Percentiles rank a stretch among this genome's conserved stretches.
Conservation (phyloP, 2,329 filamentous ascomycete genomes). For the Pseudocercospora musae region DNA sequence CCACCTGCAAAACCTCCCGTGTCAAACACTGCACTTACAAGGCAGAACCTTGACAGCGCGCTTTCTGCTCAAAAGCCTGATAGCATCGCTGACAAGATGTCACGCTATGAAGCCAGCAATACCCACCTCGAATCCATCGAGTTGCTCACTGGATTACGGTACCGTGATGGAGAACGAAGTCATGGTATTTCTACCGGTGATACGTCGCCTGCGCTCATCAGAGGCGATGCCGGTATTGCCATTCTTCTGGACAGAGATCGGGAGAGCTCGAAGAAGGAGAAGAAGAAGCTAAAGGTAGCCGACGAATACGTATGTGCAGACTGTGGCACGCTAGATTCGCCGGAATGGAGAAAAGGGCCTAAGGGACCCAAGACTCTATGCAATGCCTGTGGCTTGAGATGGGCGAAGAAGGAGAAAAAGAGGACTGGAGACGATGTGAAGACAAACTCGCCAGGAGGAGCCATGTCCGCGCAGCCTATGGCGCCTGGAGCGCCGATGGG, state of each 20-base stretch:
- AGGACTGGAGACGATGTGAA: conserved; percentile 28
- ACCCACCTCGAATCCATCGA: conserved; percentile 85
- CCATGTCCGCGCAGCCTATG: conserved; percentile 14
- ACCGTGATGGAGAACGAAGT: conserved; percentile 83
- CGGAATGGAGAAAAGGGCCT: conserved; percentile 93
- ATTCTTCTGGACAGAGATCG: conserved; percentile 79
- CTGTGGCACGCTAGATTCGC: conserved; percentile 89
- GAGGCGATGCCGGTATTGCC: conserved; percentile 81
- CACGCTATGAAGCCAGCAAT: conserved; percentile 67
- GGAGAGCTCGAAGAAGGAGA: conserved; percentile 78
- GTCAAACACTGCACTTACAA: conserved; percentile 67
- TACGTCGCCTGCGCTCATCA: conserved; percentile 73
- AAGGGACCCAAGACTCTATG: conserved; percentile 91
- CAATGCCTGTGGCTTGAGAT: conserved; percentile 74
- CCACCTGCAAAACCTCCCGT: conserved; percentile 62
- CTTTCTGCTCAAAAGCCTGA: conserved; percentile 65
- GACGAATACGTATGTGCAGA: conserved; percentile 95
- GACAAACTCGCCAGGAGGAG: conserved; percentile 20
- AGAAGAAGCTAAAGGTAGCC: conserved; percentile 76
- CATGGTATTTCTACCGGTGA: conserved; percentile 84
- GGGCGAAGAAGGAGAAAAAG: conserved; percentile 43
- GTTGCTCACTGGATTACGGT: conserved; percentile 84
- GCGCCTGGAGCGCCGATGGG: conserved; percentile 15
- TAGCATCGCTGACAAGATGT: conserved; percentile 81
- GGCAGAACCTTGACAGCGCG: conserved; percentile 75